Evolutionary conservation across 495 filamentous ascomycete genomes (phyloP).

Genomic region (Pyronema domesticum): DNA sequence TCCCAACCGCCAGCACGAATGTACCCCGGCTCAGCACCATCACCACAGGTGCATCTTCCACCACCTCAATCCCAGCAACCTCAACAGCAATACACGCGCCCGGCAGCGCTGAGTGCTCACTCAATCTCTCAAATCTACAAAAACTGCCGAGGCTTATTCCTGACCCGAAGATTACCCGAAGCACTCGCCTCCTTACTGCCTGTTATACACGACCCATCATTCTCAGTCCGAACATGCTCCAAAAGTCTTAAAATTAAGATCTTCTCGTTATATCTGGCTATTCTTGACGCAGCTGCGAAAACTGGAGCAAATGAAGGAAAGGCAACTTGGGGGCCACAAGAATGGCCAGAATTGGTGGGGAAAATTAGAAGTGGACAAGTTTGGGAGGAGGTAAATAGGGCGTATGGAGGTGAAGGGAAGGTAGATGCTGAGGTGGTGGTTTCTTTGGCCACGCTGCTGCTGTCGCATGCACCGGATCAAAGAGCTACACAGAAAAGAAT

Average conservation of each 20-base stretch:
- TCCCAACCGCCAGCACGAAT: slow-evolving; percentile 21
- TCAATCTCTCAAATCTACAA: slow-evolving; percentile 48
- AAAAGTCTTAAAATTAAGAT: slow-evolving; percentile 73
- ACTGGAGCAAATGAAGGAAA: slow-evolving; percentile 82
- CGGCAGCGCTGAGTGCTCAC: slow-evolving; percentile 37
- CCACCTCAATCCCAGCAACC: slow-evolving; percentile 5
- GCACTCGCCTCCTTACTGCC: slow-evolving; percentile 67
- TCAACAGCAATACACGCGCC: slow-evolving; percentile 25
- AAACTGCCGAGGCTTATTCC: slow-evolving; percentile 73
- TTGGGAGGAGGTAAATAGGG: slow-evolving; percentile 79
- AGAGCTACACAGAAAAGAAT: slow-evolving; percentile 66
- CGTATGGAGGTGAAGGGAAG: slow-evolving; percentile 63
- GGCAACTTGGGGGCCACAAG: slow-evolving; percentile 58
- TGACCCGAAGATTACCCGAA: slow-evolving; percentile 81
- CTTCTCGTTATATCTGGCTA: slow-evolving; percentile 89
- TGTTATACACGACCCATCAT: slow-evolving; percentile 35
- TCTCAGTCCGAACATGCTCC: slow-evolving; percentile 29
- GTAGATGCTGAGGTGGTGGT: slow-evolving; percentile 91
- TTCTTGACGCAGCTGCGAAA: slow-evolving; percentile 78
- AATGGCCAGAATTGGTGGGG: slow-evolving; percentile 62
- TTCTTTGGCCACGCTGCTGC: slow-evolving; percentile 71
- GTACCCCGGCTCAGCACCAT: slow-evolving; percentile 18
- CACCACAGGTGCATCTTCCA: not conserved
- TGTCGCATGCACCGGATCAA: slow-evolving; percentile 73
- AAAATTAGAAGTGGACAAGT: slow-evolving; percentile 71